Percentiles rank a stretch among this genome's conserved stretches.
phyloP scores from a whole-genome alignment of 352 stramenopile genomes.

The Pythium periplocum region DNA sequence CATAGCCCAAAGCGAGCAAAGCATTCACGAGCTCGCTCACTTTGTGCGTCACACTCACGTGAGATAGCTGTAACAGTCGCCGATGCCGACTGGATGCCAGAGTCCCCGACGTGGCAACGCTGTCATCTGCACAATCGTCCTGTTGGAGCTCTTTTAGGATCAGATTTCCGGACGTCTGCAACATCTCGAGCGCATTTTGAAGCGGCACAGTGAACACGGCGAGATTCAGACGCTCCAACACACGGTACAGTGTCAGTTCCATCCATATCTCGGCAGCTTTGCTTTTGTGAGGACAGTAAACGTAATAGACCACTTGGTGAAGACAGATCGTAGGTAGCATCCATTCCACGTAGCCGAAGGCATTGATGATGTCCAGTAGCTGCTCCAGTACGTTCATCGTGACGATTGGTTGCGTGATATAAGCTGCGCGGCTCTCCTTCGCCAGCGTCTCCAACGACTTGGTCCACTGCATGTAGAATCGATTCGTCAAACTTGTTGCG shows the following conservation, averaged over 20 bases:
- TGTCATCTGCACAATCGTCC: constrained; percentile 4
- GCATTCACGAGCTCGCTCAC: constrained; percentile 20
- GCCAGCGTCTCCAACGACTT: constrained; percentile 20
- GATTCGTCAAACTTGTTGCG: constrained; percentile 25
- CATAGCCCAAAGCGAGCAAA: constrained; percentile 45
- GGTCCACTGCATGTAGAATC: constrained; percentile 52
- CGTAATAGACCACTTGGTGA: constrained; percentile 42
- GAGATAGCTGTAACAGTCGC: constrained; percentile 19
- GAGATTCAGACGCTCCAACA: constrained; percentile 45
- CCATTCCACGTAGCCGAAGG: constrained; percentile 15
- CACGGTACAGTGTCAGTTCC: constrained; percentile 41
- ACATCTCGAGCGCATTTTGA: constrained; percentile 46
- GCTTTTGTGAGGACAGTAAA: constrained; percentile 25
- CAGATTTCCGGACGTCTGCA: constrained; percentile 28
- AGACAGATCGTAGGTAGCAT: constrained; percentile 42
- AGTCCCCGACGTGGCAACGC: not conserved
- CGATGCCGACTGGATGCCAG: constrained; percentile 4
- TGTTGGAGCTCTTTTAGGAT: constrained; percentile 48
- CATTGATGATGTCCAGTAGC: constrained; percentile 32
- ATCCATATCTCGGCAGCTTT: constrained; percentile 43
- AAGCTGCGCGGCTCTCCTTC: not conserved
- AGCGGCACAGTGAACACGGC: constrained; percentile 32
- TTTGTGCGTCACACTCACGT: constrained; percentile 26
- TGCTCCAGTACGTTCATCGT: constrained; percentile 41
- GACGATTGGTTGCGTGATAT: constrained; percentile 47